phyloP scores from a whole-genome alignment of 805 yeast genomes.

The Maudiozyma bulderi region DNA sequence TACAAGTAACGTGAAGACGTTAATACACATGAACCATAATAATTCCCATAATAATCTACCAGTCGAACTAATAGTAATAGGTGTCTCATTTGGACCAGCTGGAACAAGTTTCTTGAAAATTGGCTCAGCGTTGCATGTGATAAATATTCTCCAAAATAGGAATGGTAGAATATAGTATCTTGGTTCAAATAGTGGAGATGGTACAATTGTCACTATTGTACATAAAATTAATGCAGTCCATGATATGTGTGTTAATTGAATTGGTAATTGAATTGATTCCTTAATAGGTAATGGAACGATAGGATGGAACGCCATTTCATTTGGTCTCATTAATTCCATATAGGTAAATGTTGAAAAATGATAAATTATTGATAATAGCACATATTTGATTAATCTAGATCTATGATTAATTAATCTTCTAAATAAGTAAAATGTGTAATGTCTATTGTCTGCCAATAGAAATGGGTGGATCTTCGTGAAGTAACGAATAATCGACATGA shows the following conservation, averaged over 20 bases:
- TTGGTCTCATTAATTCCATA: conserved; percentile 29
- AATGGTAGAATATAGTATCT: conserved; percentile 83
- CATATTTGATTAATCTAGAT: conserved; percentile 37
- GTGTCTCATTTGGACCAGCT: conserved; percentile 8
- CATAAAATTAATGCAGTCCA: conserved; percentile 44
- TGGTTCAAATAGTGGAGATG: conserved; percentile 91
- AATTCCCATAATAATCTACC: conserved; percentile 44
- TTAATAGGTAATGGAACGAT: conserved; percentile 31
- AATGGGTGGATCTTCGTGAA: conserved; percentile 83
- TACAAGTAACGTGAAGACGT: conserved; percentile 41
- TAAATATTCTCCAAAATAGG: conserved; percentile 59
- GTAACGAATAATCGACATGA: conserved; percentile 41
- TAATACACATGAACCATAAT: conserved; percentile 50
- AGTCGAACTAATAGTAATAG: conserved; percentile 17
- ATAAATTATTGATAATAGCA: conserved; percentile 54
- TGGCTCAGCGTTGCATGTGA: conserved; percentile 32
- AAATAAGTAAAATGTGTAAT: conserved; percentile 82
- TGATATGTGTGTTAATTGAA: conserved; percentile 38
- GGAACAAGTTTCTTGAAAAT: conserved; percentile 19
- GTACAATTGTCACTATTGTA: conserved; percentile 53
- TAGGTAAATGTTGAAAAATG: conserved; percentile 44
- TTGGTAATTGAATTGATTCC: conserved; percentile 28
- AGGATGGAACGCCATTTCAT: conserved; percentile 30
- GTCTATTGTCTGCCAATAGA: conserved; percentile 87
- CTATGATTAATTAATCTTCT: conserved; percentile 44